These are phyloP conservation scores for Litsea cubeba DNA, from an alignment of 164 flowering plant genomes.

Conservation along the genomic window DNA sequence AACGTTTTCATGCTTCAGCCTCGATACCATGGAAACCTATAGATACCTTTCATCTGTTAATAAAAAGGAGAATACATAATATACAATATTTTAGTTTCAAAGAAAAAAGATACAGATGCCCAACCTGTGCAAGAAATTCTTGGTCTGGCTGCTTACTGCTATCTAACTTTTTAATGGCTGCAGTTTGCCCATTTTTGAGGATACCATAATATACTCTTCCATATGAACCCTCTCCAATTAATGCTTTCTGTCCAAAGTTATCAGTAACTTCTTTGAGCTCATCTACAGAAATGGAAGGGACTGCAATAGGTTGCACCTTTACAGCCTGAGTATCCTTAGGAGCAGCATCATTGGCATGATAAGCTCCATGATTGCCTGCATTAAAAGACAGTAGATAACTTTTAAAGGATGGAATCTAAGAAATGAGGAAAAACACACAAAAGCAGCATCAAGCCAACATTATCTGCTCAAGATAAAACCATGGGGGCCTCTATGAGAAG, in stretches of 20 bases:
- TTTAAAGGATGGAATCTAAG: not conserved
- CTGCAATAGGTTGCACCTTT: slow-evolving; percentile 66
- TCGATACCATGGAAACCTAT: slow-evolving; percentile 86
- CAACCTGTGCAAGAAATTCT: slow-evolving; percentile 87
- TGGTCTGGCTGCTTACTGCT: slow-evolving; percentile 88
- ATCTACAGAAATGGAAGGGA: slow-evolving; percentile 60
- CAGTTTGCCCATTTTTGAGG: slow-evolving; percentile 57
- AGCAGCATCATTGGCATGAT: slow-evolving; percentile 54
- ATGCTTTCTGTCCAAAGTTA: slow-evolving; percentile 58
- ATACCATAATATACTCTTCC: slow-evolving; percentile 86
- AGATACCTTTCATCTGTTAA: slow-evolving; percentile 8
- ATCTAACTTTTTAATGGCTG: slow-evolving; percentile 86
- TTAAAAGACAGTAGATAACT: slow-evolving; percentile 1
- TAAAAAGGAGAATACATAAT: not conserved
- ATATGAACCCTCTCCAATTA: slow-evolving; percentile 94
- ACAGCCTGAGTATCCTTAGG: slow-evolving; percentile 52
- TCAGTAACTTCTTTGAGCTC: slow-evolving; percentile 78
- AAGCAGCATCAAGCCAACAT: not conserved
- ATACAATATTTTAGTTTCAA: not conserved
- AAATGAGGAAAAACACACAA: not conserved
- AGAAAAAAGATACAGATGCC: not conserved
- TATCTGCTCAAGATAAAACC: not conserved
- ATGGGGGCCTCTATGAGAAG: not conserved
- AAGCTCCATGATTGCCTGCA: slow-evolving; percentile 55
- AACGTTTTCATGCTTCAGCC: slow-evolving; percentile 77